phyloP scores from a whole-genome alignment of 352 stramenopile species.

The Globisporangium mamillatum region DNA sequence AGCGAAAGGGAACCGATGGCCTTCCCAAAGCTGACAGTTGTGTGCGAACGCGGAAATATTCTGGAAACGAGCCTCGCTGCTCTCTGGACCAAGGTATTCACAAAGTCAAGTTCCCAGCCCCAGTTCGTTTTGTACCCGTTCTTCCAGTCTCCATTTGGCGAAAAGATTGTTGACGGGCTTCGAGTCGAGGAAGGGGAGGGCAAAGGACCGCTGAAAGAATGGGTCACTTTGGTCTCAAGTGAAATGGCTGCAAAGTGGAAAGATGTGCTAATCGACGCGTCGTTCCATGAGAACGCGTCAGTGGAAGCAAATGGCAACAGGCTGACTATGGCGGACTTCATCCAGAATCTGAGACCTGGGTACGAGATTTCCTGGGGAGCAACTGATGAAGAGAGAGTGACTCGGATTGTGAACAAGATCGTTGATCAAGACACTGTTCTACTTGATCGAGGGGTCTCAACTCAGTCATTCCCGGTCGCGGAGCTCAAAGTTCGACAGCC shows the following conservation, averaged over 20 bases:
- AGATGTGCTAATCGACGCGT: constrained; percentile 19
- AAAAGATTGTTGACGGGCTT: constrained; percentile 57
- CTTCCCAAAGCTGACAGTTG: constrained; percentile 41
- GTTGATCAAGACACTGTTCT: constrained; percentile 38
- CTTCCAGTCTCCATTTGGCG: constrained; percentile 64
- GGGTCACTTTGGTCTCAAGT: constrained; percentile 45
- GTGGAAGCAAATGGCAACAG: constrained; percentile 50
- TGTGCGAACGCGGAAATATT: constrained; percentile 46
- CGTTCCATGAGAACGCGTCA: constrained; percentile 18
- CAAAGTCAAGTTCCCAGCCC: constrained; percentile 6
- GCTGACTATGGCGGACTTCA: constrained; percentile 32
- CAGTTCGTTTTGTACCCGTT: constrained; percentile 54
- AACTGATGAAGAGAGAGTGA: constrained; percentile 26
- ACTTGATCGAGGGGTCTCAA: constrained; percentile 40
- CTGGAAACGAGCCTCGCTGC: constrained; percentile 37
- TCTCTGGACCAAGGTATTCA: constrained; percentile 29
- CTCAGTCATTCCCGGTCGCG: constrained; percentile 34
- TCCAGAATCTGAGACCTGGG: constrained; percentile 21
- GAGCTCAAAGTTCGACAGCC: constrained; percentile 45
- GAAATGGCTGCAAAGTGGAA: constrained; percentile 50
- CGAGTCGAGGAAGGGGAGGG: constrained; percentile 76
- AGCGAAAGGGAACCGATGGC: not conserved
- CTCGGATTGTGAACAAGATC: constrained; percentile 49
- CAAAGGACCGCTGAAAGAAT: constrained; percentile 72
- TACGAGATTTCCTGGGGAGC: constrained; percentile 37